These are phyloP conservation scores for Aspergillus sp. DNA, from an alignment of 2,329 filamentous ascomycete genomes.

Conservation along the genomic window DNA sequence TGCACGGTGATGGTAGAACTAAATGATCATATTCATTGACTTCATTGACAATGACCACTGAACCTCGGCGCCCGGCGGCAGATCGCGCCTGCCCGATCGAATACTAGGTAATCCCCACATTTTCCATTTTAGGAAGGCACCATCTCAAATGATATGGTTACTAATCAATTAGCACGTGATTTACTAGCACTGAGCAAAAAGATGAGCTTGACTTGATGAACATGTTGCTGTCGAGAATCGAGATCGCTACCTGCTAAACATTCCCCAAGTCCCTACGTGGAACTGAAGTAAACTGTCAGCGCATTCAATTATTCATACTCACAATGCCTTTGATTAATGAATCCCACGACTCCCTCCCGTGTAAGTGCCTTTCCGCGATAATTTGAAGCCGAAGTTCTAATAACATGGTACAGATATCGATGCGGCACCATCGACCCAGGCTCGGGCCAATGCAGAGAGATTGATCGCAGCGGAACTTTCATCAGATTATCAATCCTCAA, in stretches of 20 bases:
- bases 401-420: constrained; percentile 69
- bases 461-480: constrained; percentile 69
- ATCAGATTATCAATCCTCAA: constrained; percentile 46
- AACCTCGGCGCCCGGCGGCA: neutral
- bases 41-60: too few species aligned
- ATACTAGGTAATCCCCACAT: neutral
- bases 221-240: neutral
- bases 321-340: constrained; percentile 67
- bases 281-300: neutral
- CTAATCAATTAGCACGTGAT: neutral
- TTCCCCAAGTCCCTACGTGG: neutral
- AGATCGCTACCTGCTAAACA: neutral
- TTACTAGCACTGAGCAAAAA: neutral
- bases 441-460: constrained; percentile 65
- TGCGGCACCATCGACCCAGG: constrained; percentile 59
- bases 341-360: constrained; percentile 78
- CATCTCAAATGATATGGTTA: too few species aligned
- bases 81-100: neutral
- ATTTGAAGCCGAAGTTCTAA: constrained; percentile 15
- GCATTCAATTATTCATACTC: neutral
- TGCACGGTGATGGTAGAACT: too few species aligned
- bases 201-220: neutral
- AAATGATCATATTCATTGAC: too few species aligned
- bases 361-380: constrained; percentile 50
- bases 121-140: neutral